Percentiles rank a stretch among this genome's conserved stretches.
Evolutionary conservation across 495 filamentous ascomycete genomes (phyloP).

Genomic region (Aspergillus saccharolyticus): DNA sequence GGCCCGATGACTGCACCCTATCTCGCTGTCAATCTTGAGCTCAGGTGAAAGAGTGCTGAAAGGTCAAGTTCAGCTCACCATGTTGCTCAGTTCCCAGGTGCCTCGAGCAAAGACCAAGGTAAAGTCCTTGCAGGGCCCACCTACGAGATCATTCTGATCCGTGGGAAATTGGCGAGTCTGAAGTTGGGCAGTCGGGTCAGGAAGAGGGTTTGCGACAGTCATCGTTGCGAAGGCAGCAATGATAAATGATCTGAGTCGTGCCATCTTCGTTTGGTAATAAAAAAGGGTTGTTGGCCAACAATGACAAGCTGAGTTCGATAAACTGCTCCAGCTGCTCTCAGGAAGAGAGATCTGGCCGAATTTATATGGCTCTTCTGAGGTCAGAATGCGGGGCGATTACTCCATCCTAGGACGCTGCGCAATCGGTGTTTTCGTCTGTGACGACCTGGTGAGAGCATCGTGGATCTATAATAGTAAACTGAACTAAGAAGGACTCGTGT

Average conservation of each 20-base stretch:
- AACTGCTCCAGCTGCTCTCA: too few relatives aligned
- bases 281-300: too few relatives aligned
- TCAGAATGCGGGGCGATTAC: too few relatives aligned
- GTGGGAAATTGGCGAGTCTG: slow-evolving; percentile 8
- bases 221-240: slow-evolving; percentile 15
- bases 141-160: slow-evolving; percentile 36
- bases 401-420: too few relatives aligned
- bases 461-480: not conserved
- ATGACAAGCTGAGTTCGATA: too few relatives aligned
- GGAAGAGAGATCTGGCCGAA: too few relatives aligned
- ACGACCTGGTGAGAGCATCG: not conserved
- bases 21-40: not conserved
- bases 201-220: slow-evolving; percentile 15
- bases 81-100: slow-evolving; percentile 47
- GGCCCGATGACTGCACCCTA: slow-evolving; percentile 41
- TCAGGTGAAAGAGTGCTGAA: not conserved
- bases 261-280: slow-evolving; percentile 2
- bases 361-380: too few relatives aligned
- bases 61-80: slow-evolving; percentile 29
- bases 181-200: slow-evolving; percentile 2
- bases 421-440: too few relatives aligned
- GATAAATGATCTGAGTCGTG: slow-evolving; percentile 11
- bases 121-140: slow-evolving; percentile 39
- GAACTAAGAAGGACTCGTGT: not conserved
- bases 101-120: slow-evolving; percentile 51